Base-by-base conservation (phyloP, 352 stramenopile species). In the Blastocystis sp. region DNA sequence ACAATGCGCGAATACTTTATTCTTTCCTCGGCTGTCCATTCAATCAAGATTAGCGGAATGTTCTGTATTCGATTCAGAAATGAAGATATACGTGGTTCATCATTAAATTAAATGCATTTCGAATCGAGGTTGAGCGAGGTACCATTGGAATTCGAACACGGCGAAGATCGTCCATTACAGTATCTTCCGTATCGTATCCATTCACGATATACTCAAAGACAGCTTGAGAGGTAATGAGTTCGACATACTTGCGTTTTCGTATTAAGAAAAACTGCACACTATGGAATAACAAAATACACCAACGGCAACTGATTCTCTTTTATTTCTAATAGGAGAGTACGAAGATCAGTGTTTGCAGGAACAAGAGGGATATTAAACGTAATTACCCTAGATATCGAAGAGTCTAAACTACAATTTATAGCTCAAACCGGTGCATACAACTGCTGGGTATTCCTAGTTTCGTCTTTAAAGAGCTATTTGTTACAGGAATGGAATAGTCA, bases 131-230 rank as follows among this genome's bases (percentile, higher is more conserved):
- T 9, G 73, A 41, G 9, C 47, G 54, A 5, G 73, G 26, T 26
- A 16, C 18, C 34, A 68, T 69, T 5, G 73, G 73, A 43, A 85
- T 85, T 24, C 73, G 73, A 9, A 66, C 47, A 41, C 73, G 43
- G 20, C 47, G 73, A 20, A 85, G 39, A 43, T 62, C 68, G 53
- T 85, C 73, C 47, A 85, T 66, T 18, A 62, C 63, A 30, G 73
- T 66, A 45, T 85, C 73, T 11, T 85, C 73, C 18, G 73, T 47
- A 45, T 85, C 73, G n/a, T 62, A 85, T 6, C 73, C 73, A 34
- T 85, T 68, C 9, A 53, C 73, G 3, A 62, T 68, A 11, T 66
- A 85, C 26, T 85, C 73, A 69, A 85, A 85, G 16, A 85, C 73
- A 47, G 43, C 50, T 43, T 85, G 47, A 13, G 73, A 50, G 11